These are phyloP conservation scores for Balamuthia mandrillaris DNA, from an alignment of 208 protist species.

Conservation along the genomic window DNA sequence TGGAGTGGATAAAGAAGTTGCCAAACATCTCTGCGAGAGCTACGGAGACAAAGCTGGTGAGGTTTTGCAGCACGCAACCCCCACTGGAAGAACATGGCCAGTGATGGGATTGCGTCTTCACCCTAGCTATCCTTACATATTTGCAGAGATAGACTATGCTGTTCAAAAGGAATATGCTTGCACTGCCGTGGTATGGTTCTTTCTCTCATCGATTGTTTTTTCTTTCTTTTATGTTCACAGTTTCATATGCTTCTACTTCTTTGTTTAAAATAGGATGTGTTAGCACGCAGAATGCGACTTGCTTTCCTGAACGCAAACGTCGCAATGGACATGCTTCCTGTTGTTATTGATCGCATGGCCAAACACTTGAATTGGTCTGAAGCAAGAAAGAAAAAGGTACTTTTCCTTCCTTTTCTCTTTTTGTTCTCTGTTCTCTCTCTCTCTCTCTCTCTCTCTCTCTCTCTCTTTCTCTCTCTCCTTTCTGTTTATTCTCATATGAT, in stretches of 20 bases:
- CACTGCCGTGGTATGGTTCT: background rate
- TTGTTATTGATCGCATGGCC: conserved; percentile 38
- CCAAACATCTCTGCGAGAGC: conserved; percentile 32
- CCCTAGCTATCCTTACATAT: conserved; percentile 46
- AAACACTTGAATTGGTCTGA: conserved; percentile 34
- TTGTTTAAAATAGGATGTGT: too few species aligned
- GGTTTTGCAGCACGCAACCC: conserved; percentile 11
- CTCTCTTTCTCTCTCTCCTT: too few species aligned
- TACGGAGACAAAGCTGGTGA: conserved; percentile 38
- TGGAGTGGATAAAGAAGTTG: background rate
- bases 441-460: too few species aligned
- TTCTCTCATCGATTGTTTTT: too few species aligned
- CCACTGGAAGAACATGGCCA: background rate
- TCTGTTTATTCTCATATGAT: background rate
- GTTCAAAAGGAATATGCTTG: conserved; percentile 45
- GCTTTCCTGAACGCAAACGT: conserved; percentile 51
- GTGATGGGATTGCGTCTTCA: background rate
- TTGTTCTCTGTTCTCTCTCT: too few species aligned
- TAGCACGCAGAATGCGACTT: conserved; percentile 46
- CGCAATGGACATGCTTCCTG: background rate
- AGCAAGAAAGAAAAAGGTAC: background rate
- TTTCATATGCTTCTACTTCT: too few species aligned
- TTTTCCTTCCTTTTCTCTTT: too few species aligned
- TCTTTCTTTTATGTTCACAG: too few species aligned
- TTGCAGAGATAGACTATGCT: conserved; percentile 42